A percentile compares a stretch with the other conserved stretches of the same genome.
Conservation (phyloP, 2,329 filamentous ascomycete genomes). For the Fusarium concolor region DNA sequence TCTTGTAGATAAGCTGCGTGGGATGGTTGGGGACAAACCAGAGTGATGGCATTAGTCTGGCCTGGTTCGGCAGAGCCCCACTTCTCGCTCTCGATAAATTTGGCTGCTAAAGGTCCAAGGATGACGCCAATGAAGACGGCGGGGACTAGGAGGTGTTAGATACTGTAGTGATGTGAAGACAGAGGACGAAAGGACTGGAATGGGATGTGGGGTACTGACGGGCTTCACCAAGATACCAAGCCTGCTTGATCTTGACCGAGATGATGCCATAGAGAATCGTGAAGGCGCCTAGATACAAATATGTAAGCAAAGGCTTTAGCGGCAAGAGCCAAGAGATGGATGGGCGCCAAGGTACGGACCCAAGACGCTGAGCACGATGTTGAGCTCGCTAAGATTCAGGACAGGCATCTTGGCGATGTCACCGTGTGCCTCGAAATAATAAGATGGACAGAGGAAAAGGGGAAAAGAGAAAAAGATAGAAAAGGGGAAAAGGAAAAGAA, state of each 20-base stretch:
- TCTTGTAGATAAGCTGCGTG: too few relatives aligned
- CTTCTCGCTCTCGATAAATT: constrained; percentile 60
- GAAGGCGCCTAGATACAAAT: constrained; percentile 54
- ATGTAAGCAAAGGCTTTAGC: too few relatives aligned
- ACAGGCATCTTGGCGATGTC: constrained; percentile 20
- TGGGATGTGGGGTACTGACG: constrained; percentile 56
- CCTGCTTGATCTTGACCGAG: constrained; percentile 64
- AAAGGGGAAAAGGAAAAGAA: neutral
- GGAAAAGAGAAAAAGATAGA: too few relatives aligned
- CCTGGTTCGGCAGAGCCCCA: constrained; percentile 44
- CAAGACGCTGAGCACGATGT: constrained; percentile 59
- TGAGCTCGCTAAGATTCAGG: constrained; percentile 63
- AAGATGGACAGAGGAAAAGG: too few relatives aligned
- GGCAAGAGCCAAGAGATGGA: too few relatives aligned
- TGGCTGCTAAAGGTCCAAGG: constrained; percentile 65
- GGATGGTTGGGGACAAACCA: constrained; percentile 42
- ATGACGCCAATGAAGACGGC: constrained; percentile 65
- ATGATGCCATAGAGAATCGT: constrained; percentile 61
- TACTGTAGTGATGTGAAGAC: neutral
- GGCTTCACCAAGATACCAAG: constrained; percentile 67
- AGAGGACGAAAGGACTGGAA: too few relatives aligned
- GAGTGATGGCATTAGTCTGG: constrained; percentile 54
- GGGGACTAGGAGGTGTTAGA: constrained; percentile 56
- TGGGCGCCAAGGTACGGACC: constrained; percentile 52
- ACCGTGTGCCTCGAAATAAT: too few relatives aligned